Conservation (phyloP, 306 rosid species). For the Sindora glabra region DNA sequence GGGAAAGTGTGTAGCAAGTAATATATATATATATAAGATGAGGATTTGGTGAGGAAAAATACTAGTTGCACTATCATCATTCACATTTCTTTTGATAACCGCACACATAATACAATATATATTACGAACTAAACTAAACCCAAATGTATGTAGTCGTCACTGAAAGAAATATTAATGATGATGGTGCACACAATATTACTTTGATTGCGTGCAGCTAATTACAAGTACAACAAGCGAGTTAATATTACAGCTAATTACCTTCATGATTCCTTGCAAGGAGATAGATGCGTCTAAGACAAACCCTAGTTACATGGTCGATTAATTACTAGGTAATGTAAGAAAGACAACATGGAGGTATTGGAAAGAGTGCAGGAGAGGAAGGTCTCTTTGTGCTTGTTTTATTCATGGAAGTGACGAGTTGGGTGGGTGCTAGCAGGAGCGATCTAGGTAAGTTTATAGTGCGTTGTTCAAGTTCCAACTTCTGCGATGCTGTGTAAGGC, state of each 20-base stretch:
- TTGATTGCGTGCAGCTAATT: background rate
- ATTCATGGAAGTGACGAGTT: slow-evolving; percentile 4
- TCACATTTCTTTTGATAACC: too few species aligned
- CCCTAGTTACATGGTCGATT: background rate
- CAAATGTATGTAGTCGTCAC: too few species aligned
- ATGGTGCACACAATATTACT: too few species aligned
- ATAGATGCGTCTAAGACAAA: slow-evolving; percentile 10
- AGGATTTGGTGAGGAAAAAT: too few species aligned
- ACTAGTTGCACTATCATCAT: too few species aligned
- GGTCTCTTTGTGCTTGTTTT: slow-evolving; percentile 9
- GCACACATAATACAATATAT: too few species aligned
- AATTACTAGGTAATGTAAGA: background rate
- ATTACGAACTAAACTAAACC: too few species aligned
- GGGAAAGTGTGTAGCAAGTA: too few species aligned
- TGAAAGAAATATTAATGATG: too few species aligned
- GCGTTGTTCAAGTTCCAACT: slow-evolving; percentile 57
- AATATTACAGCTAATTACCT: background rate
- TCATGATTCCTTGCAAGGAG: background rate
- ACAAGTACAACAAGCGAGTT: slow-evolving; percentile 1
- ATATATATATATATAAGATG: too few species aligned
- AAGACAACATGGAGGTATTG: background rate
- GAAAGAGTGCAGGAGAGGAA: slow-evolving; percentile 9
- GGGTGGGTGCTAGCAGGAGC: background rate
- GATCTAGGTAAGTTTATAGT: background rate
- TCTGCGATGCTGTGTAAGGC: slow-evolving; percentile 92